These are phyloP conservation scores for Fraxinus americana DNA, from an alignment of 257 asterid species.

Conservation along the genomic window DNA sequence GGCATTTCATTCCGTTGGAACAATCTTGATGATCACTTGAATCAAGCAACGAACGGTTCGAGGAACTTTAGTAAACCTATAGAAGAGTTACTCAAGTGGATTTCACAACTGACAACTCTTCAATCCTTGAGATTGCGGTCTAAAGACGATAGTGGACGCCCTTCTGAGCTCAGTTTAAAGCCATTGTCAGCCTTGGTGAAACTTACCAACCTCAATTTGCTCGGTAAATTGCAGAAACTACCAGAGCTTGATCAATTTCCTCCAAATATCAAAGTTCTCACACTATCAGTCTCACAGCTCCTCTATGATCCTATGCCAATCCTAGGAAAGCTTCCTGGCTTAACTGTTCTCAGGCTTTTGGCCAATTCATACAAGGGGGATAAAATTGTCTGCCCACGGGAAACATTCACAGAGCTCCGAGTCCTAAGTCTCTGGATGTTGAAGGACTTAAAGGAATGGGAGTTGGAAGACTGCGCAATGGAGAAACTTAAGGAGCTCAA, in stretches of 20 bases:
- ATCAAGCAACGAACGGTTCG: background rate
- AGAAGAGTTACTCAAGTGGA: slow-evolving; percentile 26
- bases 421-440: slow-evolving; percentile 42
- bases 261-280: slow-evolving; percentile 28
- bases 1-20: slow-evolving; percentile 31
- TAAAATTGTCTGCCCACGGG: slow-evolving; percentile 22
- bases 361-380: slow-evolving; percentile 32
- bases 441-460: slow-evolving; percentile 33
- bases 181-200: slow-evolving; percentile 20
- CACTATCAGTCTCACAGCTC: slow-evolving; percentile 36
- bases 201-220: slow-evolving; percentile 37
- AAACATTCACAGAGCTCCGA: slow-evolving; percentile 33
- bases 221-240: slow-evolving; percentile 28
- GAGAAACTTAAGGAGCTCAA: slow-evolving; percentile 29
- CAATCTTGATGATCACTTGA: background rate
- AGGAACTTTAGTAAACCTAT: background rate
- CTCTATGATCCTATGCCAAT: slow-evolving; percentile 33
- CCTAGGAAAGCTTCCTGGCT: slow-evolving; percentile 28
- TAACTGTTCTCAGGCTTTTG: slow-evolving; percentile 41
- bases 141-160: slow-evolving; percentile 27
- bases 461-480: slow-evolving; percentile 34
- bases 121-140: slow-evolving; percentile 39
- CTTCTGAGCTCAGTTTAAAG: slow-evolving; percentile 24
- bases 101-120: slow-evolving; percentile 25
- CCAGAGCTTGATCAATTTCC: slow-evolving; percentile 28